Evolutionary conservation across 441 rosid genomes (phyloP).

Genomic region (Croton setiger): DNA sequence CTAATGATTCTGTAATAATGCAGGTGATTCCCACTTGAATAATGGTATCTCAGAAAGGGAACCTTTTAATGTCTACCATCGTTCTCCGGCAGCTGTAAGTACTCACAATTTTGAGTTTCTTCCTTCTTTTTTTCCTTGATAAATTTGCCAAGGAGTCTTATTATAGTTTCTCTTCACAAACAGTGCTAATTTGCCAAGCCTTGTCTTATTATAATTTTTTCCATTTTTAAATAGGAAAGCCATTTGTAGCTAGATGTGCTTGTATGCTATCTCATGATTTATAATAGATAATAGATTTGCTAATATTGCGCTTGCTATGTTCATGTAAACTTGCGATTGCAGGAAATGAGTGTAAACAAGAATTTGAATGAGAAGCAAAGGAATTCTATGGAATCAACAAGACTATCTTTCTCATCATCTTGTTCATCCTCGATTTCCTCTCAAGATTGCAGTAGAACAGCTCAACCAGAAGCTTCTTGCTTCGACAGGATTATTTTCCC

Average conservation of each 20-base stretch:
- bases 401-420: conserved; percentile 84
- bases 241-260: not conserved
- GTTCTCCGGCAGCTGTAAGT: conserved; percentile 41
- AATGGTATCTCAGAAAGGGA: conserved; percentile 34
- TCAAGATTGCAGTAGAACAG: conserved; percentile 44
- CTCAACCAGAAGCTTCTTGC: conserved; percentile 54
- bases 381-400: conserved; percentile 61
- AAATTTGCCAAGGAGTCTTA: not conserved
- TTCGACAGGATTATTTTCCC: conserved; percentile 54
- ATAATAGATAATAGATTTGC: conserved; percentile 7
- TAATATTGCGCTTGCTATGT: conserved; percentile 18
- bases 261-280: not conserved
- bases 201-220: not conserved
- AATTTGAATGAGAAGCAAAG: conserved; percentile 52
- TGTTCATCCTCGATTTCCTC: conserved; percentile 82
- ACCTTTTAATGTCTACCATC: conserved; percentile 29
- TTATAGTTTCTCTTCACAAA: not conserved
- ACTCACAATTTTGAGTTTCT: conserved; percentile 8
- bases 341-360: conserved; percentile 40
- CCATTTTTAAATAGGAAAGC: not conserved
- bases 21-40: conserved; percentile 45
- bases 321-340: conserved; percentile 31
- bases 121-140: not conserved
- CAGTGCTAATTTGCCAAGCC: not conserved
- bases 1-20: conserved; percentile 23